phyloP scores from a whole-genome alignment of 805 yeast species.

The Pichia phayaonensis region DNA sequence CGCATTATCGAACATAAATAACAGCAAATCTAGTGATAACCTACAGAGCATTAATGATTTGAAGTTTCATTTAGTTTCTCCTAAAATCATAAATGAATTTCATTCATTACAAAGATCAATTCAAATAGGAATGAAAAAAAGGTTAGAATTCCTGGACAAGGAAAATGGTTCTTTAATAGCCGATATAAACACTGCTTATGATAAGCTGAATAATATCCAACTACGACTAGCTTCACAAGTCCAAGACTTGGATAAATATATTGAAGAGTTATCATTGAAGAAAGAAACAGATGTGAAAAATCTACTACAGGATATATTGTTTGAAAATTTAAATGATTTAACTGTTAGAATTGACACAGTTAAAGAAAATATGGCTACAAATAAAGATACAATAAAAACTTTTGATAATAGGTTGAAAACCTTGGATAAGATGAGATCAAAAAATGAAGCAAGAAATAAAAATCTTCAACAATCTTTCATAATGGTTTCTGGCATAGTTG shows the following conservation, averaged over 20 bases:
- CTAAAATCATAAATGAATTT: slow-evolving; percentile 18
- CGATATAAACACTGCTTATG: slow-evolving; percentile 20
- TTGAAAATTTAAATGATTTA: slow-evolving; percentile 24
- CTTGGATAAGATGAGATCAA: slow-evolving; percentile 16
- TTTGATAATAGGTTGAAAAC: slow-evolving; percentile 16
- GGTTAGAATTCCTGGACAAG: slow-evolving; percentile 19
- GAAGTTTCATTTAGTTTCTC: slow-evolving; percentile 7
- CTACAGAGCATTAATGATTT: not conserved
- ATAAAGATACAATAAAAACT: slow-evolving; percentile 17
- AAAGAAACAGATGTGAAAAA: slow-evolving; percentile 22
- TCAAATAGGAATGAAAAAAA: slow-evolving; percentile 18
- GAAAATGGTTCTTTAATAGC: slow-evolving; percentile 26
- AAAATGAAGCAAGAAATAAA: slow-evolving; percentile 9
- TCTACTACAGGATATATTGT: slow-evolving; percentile 16
- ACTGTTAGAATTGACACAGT: slow-evolving; percentile 22
- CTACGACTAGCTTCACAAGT: slow-evolving; percentile 23
- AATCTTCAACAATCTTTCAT: slow-evolving; percentile 4
- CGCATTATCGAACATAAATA: not conserved
- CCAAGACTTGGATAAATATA: slow-evolving; percentile 21
- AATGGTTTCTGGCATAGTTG: not conserved
- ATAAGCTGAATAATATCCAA: slow-evolving; percentile 24
- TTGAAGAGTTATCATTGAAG: slow-evolving; percentile 22
- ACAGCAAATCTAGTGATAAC: not conserved
- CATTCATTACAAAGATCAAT: slow-evolving; percentile 22
- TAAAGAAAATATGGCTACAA: slow-evolving; percentile 13